Base-by-base conservation (phyloP, 495 filamentous ascomycete genomes). In the Apiosordaria backusii region DNA sequence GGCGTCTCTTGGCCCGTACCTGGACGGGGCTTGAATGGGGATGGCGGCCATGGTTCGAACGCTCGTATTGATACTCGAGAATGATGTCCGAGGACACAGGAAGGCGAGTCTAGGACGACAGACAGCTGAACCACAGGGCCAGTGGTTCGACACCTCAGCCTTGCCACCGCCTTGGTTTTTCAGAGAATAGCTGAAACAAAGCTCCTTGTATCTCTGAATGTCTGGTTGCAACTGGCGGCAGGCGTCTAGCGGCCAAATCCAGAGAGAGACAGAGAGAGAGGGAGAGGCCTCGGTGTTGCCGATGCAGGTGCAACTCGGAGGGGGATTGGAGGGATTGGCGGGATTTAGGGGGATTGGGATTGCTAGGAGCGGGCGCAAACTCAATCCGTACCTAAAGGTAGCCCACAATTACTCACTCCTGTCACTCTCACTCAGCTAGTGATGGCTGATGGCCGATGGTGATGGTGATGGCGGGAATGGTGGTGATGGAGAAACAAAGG, bases 21-120 rank as follows among this genome's bases (percentile, higher is more conserved):
- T 68, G 26, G 70, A 62, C 25, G 64, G 63, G 21, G 67, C 65
- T 54, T 75, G 72, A 26, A 75, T 75, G 16, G 69, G 69, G 24
- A 75, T 71, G 50, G 73, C 70, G n/a, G 66, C 71, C 73, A 73
- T 75, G 67, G 53, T 27, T 50, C 40, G 67, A 24, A n/a, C 19
- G 13, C 24, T 26, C 61, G 25, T 45, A 50, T 9, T 55, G 61
- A 15, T 53, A 15, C 45, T 26, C 63, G 66, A 45, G 50, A 61
- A 61, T 61, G 59, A 61, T 27, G 59, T 40, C 59, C 59, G 16
- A n/a, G 26, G 24, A 25, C 57, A 60, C 50, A 53, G 40, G 7
- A 50, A 50, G 19, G 27, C 19, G 5, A 18, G 50, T 24, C 22
- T 9, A 7, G 27, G 25, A 29, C 18, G 22, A 54, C 55, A 23